Percentiles rank a stretch among this genome's conserved stretches.
Evolutionary conservation across 2,329 filamentous ascomycete genomes (phyloP).

Genomic region (Cladosporium sp.): DNA sequence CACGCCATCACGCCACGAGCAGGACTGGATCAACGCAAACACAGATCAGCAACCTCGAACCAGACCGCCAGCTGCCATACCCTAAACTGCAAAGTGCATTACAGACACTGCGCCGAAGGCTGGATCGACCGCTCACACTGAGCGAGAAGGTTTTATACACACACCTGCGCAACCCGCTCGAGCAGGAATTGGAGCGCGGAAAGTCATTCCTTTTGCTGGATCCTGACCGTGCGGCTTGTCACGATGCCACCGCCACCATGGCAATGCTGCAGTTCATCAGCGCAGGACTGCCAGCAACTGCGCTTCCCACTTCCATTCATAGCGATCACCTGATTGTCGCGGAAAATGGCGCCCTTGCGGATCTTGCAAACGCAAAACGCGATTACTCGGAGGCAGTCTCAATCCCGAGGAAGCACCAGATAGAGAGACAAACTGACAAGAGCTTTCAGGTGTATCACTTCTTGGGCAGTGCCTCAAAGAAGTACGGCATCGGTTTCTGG

Average conservation of each 20-base stretch:
- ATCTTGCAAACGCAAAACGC: constrained; percentile 75
- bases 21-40: background rate
- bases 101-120: constrained; percentile 76
- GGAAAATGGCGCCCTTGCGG: constrained; percentile 85
- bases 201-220: constrained; percentile 93
- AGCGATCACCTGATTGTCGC: constrained; percentile 99
- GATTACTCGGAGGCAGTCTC: background rate
- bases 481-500: constrained; percentile 99
- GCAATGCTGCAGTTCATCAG: constrained; percentile 99
- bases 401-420: background rate
- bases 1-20: background rate
- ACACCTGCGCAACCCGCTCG: constrained; percentile 93
- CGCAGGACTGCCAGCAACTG: constrained; percentile 89
- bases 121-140: constrained; percentile 89
- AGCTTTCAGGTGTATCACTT: constrained; percentile 99
- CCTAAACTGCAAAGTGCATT: constrained; percentile 98
- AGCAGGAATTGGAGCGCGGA: constrained; percentile 93
- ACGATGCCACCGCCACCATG: constrained; percentile 99
- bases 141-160: constrained; percentile 99
- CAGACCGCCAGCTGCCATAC: constrained; percentile 97
- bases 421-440: constrained; percentile 52
- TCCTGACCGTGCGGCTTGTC: constrained; percentile 95
- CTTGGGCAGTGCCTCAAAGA: constrained; percentile 84
- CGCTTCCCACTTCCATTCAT: constrained; percentile 92
- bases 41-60: constrained; percentile 88